These are phyloP conservation scores for Citropsis articulata DNA, from an alignment of 345 rosid species.

Conservation along the genomic window DNA sequence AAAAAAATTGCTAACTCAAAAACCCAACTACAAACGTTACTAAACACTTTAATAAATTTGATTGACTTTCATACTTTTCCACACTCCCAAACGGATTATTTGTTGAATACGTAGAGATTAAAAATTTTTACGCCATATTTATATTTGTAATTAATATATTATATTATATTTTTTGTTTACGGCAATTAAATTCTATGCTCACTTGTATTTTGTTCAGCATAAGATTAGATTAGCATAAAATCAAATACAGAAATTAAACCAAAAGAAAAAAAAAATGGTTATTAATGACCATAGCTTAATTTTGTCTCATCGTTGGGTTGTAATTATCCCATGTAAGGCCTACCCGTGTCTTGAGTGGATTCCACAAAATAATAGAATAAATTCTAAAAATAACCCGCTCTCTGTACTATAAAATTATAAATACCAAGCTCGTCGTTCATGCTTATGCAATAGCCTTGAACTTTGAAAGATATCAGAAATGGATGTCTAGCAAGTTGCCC, in stretches of 20 bases:
- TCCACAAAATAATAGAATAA: background rate
- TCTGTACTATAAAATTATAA: background rate
- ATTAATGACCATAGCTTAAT: background rate
- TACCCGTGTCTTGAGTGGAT: conserved; percentile 3
- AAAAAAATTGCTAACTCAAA: too few relatives aligned
- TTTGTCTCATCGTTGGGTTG: background rate
- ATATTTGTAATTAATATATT: too few relatives aligned
- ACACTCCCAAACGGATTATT: too few relatives aligned
- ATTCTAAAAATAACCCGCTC: background rate
- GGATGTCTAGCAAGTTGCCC: background rate
- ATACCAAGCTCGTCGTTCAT: conserved; percentile 3
- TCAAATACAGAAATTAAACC: background rate
- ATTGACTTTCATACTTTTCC: too few relatives aligned
- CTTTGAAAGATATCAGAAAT: background rate
- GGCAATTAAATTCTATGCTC: too few relatives aligned
- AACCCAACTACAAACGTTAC: too few relatives aligned
- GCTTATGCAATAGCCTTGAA: background rate
- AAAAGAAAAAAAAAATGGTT: background rate
- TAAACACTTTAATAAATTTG: too few relatives aligned
- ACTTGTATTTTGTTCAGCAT: too few relatives aligned
- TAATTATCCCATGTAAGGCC: background rate
- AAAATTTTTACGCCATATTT: too few relatives aligned
- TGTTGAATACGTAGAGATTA: too few relatives aligned
- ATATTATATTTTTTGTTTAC: too few relatives aligned
- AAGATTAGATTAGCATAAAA: too few relatives aligned